Percentiles rank a stretch among this genome's conserved stretches.
phyloP scores from a whole-genome alignment of 179 eudicot species.

The Dionaea muscipula region DNA sequence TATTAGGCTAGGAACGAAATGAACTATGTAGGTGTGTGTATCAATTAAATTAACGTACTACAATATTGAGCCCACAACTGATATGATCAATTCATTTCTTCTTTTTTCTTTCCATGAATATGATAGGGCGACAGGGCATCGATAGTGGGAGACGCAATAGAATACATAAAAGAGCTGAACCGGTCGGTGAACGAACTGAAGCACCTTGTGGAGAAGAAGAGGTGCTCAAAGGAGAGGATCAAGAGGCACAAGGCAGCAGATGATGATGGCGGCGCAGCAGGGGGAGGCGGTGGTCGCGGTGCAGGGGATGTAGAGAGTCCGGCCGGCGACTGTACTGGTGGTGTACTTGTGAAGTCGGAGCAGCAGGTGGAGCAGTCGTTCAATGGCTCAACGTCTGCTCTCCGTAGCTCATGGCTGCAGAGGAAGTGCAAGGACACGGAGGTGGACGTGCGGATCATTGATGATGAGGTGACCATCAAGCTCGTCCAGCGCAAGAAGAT shows the following conservation, averaged over 20 bases:
- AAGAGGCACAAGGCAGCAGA: slow-evolving; percentile 49
- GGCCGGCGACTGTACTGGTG: slow-evolving; percentile 2
- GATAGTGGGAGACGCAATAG: slow-evolving; percentile 57
- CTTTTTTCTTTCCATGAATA: not conserved
- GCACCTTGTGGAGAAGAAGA: slow-evolving; percentile 56
- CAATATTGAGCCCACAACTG: not conserved
- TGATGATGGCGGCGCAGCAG: slow-evolving; percentile 8
- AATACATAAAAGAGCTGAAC: slow-evolving; percentile 60
- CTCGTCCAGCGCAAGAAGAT: slow-evolving; percentile 68
- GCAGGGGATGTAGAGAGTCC: not conserved
- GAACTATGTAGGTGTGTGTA: too few relatives aligned
- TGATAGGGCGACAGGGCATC: slow-evolving; percentile 71
- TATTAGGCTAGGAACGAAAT: too few relatives aligned
- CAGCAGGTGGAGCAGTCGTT: slow-evolving; percentile 32
- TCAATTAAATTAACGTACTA: too few relatives aligned
- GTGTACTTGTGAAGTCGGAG: slow-evolving; percentile 28
- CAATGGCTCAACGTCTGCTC: slow-evolving; percentile 18
- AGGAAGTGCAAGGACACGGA: slow-evolving; percentile 73
- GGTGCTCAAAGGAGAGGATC: slow-evolving; percentile 33
- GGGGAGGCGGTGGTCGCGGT: slow-evolving; percentile 14
- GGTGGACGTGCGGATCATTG: slow-evolving; percentile 71
- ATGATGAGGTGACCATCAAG: slow-evolving; percentile 77
- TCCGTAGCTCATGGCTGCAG: slow-evolving; percentile 80
- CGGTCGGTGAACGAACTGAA: slow-evolving; percentile 60
- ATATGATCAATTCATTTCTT: not conserved